These are phyloP conservation scores for Curvularia eragrostidis DNA, from an alignment of 2,329 filamentous ascomycete species.

Conservation along the genomic window DNA sequence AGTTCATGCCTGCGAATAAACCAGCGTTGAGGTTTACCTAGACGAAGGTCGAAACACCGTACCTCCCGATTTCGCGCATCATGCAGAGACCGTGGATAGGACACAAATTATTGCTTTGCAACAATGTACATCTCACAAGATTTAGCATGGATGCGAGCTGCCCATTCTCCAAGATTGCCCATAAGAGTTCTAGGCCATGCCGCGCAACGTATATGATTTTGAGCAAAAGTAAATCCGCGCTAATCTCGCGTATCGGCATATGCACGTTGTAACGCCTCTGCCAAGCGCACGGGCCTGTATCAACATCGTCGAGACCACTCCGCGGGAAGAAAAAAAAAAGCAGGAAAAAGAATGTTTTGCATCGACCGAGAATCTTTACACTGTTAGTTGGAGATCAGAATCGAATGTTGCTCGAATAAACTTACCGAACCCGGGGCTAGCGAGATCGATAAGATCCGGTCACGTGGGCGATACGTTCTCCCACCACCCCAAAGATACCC, in stretches of 20 bases:
- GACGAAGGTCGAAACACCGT: not conserved
- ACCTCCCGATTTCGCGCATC: not conserved
- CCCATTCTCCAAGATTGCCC: not conserved
- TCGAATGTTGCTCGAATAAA: conserved; percentile 7
- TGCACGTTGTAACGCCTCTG: not conserved
- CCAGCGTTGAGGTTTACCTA: not conserved
- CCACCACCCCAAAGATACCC: too few species aligned
- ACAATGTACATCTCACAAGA: not conserved
- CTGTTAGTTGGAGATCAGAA: not conserved
- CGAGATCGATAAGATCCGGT: too few species aligned
- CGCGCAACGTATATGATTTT: not conserved
- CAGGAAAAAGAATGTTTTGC: not conserved
- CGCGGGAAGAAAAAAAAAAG: not conserved
- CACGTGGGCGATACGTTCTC: too few species aligned
- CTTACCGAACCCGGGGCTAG: too few species aligned
- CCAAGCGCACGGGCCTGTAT: not conserved
- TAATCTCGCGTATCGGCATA: not conserved
- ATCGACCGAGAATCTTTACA: conserved; percentile 5
- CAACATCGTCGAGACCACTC: too few species aligned
- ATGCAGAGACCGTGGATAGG: not conserved
- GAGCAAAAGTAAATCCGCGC: not conserved
- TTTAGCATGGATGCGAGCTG: not conserved
- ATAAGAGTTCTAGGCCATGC: not conserved
- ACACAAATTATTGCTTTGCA: not conserved
- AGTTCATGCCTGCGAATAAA: not conserved